These are phyloP conservation scores for Agrocybe chaxingu DNA, from an alignment of 768 basidiomycete species.

Conservation along the genomic window DNA sequence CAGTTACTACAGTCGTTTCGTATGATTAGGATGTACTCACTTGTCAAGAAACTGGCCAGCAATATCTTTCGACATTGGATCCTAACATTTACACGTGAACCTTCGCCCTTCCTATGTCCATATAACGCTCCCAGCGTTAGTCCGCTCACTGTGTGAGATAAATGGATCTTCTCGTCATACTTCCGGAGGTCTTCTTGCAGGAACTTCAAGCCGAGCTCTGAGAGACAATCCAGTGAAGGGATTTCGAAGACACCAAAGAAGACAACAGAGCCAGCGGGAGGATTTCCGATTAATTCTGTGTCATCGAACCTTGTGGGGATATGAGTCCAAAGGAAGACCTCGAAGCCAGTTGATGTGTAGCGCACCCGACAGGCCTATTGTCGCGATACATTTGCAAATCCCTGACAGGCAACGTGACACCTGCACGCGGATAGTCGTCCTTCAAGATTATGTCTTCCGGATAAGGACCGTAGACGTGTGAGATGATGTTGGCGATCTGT, in stretches of 20 bases:
- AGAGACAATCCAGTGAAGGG: constrained; percentile 44
- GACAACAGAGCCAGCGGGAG: constrained; percentile 29
- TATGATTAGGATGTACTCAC: constrained; percentile 10
- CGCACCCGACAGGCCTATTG: constrained; percentile 17
- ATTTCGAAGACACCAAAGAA: constrained; percentile 54
- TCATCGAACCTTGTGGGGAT: constrained; percentile 39
- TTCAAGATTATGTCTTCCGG: constrained; percentile 19
- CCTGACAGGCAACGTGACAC: constrained; percentile 9
- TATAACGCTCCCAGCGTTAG: constrained; percentile 37
- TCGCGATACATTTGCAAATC: constrained; percentile 18
- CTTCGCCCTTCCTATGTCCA: constrained; percentile 19
- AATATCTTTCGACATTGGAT: constrained; percentile 16
- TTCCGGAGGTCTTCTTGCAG: constrained; percentile 43
- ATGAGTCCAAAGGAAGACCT: not conserved
- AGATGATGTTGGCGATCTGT: constrained; percentile 7
- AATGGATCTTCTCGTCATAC: constrained; percentile 29
- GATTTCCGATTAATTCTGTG: constrained; percentile 35
- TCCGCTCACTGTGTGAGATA: constrained; percentile 17
- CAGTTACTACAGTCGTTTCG: not conserved
- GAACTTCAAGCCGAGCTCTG: constrained; percentile 35
- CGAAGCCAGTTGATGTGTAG: not conserved
- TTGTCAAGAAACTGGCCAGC: constrained; percentile 19
- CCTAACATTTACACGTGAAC: constrained; percentile 10
- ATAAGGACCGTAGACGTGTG: constrained; percentile 23
- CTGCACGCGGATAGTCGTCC: constrained; percentile 15